Conservation (phyloP, 2,329 filamentous ascomycete genomes). For the Aureobasidium sp. region DNA sequence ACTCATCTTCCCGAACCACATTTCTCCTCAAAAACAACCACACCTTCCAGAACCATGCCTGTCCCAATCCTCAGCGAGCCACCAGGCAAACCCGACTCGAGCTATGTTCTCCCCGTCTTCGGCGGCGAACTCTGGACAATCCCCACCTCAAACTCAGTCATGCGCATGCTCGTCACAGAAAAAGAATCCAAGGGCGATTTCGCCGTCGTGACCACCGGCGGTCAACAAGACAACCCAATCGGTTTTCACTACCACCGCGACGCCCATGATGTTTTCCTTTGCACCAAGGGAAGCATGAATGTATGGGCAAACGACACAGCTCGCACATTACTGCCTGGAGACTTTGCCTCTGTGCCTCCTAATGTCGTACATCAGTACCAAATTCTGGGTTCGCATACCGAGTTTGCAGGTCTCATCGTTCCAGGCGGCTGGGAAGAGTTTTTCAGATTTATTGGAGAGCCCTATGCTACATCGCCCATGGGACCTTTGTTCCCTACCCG, state of each 20-base stretch:
- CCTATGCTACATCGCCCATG: conserved; percentile 27
- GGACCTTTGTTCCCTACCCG: conserved; percentile 40
- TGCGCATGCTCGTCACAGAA: conserved; percentile 12
- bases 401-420: conserved; percentile 45
- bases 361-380: conserved; percentile 45
- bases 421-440: conserved; percentile 54
- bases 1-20: too few relatives aligned
- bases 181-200: conserved; percentile 11
- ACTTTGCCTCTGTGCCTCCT: conserved; percentile 51
- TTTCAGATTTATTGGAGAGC: conserved; percentile 49
- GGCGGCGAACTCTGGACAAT: conserved; percentile 11
- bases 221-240: conserved; percentile 8
- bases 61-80: conserved; percentile 4
- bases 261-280: conserved; percentile 50
- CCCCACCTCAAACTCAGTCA: conserved; percentile 11
- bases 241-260: conserved; percentile 51
- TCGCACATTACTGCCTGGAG: conserved; percentile 44
- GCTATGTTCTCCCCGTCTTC: conserved; percentile 6
- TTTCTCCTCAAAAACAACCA: too few relatives aligned
- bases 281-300: conserved; percentile 47
- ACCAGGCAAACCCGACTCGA: background rate
- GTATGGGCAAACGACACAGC: conserved; percentile 51
- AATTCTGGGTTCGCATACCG: conserved; percentile 45
- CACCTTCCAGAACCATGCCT: background rate
- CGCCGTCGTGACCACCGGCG: conserved; percentile 6